These are phyloP conservation scores for Suillus placidus DNA, from an alignment of 768 basidiomycete genomes.

Conservation along the genomic window DNA sequence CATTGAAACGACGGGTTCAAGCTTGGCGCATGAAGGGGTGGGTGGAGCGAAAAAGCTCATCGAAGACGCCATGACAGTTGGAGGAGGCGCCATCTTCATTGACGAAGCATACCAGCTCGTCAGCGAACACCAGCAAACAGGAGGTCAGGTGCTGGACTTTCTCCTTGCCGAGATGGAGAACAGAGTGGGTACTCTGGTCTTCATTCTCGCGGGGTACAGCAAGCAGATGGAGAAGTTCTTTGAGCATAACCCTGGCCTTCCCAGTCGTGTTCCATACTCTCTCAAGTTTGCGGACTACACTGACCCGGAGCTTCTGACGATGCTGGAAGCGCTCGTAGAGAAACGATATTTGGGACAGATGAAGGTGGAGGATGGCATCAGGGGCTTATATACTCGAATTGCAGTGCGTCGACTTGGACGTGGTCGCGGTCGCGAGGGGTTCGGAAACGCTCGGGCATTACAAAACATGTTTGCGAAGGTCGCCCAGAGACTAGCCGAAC, in stretches of 20 bases:
- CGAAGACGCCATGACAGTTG: conserved; percentile 47
- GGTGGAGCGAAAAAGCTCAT: conserved; percentile 52
- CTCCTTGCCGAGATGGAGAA: conserved; percentile 79
- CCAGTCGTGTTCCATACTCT: conserved; percentile 65
- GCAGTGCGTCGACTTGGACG: conserved; percentile 61
- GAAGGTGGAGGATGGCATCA: conserved; percentile 55
- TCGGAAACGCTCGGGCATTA: conserved; percentile 69
- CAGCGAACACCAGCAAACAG: conserved; percentile 47
- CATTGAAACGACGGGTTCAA: conserved; percentile 64
- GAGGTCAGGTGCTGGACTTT: conserved; percentile 65
- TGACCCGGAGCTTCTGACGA: conserved; percentile 55
- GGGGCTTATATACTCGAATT: conserved; percentile 58
- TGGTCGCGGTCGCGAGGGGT: conserved; percentile 60
- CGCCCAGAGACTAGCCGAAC: conserved; percentile 53
- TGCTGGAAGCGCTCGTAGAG: conserved; percentile 52
- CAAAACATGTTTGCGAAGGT: conserved; percentile 52
- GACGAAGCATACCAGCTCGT: conserved; percentile 76
- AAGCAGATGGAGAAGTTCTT: conserved; percentile 79
- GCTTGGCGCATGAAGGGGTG: conserved; percentile 60
- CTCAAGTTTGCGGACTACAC: conserved; percentile 64
- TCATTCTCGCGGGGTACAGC: conserved; percentile 71
- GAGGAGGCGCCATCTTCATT: conserved; percentile 68
- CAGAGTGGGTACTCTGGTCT: conserved; percentile 61
- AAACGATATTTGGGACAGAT: conserved; percentile 52
- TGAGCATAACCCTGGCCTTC: conserved; percentile 71